A percentile compares a stretch with the other conserved stretches of the same genome.
Evolutionary conservation across 2,329 filamentous ascomycete genomes (phyloP).

Genomic region (Aphanocladium album): DNA sequence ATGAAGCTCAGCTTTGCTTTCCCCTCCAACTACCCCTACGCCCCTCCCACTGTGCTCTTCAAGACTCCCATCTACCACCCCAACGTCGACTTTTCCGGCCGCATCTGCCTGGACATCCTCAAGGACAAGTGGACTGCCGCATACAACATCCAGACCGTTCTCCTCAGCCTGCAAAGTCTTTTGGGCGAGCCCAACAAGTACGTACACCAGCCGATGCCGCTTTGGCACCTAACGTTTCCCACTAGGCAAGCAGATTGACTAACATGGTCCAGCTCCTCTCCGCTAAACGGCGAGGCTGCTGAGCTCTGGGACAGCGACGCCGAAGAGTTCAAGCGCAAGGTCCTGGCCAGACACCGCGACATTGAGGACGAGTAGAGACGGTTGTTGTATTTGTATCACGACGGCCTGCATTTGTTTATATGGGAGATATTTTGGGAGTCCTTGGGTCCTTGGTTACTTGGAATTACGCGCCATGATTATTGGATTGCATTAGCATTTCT

Average conservation of each 20-base stretch:
- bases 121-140: slow-evolving; percentile 99
- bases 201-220: slow-evolving; percentile 31
- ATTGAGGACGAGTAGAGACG: slow-evolving; percentile 56
- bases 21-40: slow-evolving; percentile 88
- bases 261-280: slow-evolving; percentile 66
- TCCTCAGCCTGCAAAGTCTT: slow-evolving; percentile 90
- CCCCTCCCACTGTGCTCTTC: slow-evolving; percentile 86
- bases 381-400: slow-evolving; percentile 7
- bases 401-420: slow-evolving; percentile 13
- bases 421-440: slow-evolving; percentile 39
- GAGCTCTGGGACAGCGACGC: slow-evolving; percentile 90
- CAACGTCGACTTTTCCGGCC: slow-evolving; percentile 94
- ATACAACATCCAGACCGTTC: slow-evolving; percentile 90
- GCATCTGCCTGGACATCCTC: slow-evolving; percentile 95
- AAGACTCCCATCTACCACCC: slow-evolving; percentile 99
- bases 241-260: background rate
- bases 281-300: slow-evolving; percentile 92
- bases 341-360: slow-evolving; percentile 57
- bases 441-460: slow-evolving; percentile 28
- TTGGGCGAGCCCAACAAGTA: slow-evolving; percentile 98
- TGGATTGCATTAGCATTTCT: slow-evolving; percentile 28
- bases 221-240: background rate
- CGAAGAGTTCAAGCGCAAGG: slow-evolving; percentile 79
- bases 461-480: slow-evolving; percentile 27
- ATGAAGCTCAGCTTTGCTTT: slow-evolving; percentile 93